Evolutionary conservation across 768 basidiomycete genomes (phyloP).

Genomic region (Hericium alpestre): DNA sequence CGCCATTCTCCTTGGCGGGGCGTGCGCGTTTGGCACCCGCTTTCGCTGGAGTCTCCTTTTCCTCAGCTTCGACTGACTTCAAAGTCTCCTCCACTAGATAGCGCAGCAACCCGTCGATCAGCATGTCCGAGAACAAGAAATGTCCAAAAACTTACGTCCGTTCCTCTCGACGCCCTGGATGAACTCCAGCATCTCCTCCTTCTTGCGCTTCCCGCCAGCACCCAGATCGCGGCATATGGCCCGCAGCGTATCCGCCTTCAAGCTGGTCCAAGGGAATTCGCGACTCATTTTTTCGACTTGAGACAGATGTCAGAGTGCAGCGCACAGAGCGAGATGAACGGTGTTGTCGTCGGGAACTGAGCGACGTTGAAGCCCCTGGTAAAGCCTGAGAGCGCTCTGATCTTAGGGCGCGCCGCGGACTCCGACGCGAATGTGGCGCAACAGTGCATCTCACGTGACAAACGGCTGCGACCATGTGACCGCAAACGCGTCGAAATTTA

Average conservation of each 20-base stretch:
- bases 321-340: too few relatives aligned
- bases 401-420: background rate
- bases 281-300: too few relatives aligned
- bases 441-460: background rate
- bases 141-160: slow-evolving; percentile 13
- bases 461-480: background rate
- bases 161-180: slow-evolving; percentile 14
- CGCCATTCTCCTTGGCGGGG: slow-evolving; percentile 1
- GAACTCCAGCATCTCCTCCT: slow-evolving; percentile 15
- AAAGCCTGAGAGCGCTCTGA: background rate
- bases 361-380: background rate
- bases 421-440: too few relatives aligned
- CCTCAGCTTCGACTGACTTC: slow-evolving; percentile 10
- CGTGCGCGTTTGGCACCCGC: slow-evolving; percentile 6
- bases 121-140: background rate
- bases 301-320: too few relatives aligned
- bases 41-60: slow-evolving; percentile 2
- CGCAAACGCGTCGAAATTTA: too few relatives aligned
- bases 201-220: slow-evolving; percentile 8
- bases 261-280: slow-evolving; percentile 15
- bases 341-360: background rate
- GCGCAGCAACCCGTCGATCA: background rate
- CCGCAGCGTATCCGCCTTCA: slow-evolving; percentile 17
- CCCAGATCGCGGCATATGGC: slow-evolving; percentile 17
- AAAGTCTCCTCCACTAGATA: slow-evolving; percentile 10